phyloP scores from a whole-genome alignment of 768 basidiomycete species.

The Podaxis sp. region DNA sequence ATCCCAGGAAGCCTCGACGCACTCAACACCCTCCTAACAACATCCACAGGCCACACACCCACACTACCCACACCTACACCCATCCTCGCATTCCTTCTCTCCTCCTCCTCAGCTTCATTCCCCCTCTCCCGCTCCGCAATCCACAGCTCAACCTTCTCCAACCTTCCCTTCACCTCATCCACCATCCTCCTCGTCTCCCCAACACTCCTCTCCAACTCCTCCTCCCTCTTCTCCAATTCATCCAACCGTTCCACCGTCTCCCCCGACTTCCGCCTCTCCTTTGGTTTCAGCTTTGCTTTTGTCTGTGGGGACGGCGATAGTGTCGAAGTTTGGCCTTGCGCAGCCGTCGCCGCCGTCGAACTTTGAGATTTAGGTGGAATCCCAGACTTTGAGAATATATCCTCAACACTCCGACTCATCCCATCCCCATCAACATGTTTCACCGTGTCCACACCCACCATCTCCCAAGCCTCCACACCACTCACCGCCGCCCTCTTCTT shows the following conservation, averaged over 20 bases:
- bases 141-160: neutral
- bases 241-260: neutral
- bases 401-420: constrained; percentile 2
- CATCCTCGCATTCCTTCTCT: neutral
- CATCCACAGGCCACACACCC: neutral
- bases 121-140: neutral
- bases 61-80: too few relatives aligned
- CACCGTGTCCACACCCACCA: constrained; percentile 6
- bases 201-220: neutral
- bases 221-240: neutral
- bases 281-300: neutral
- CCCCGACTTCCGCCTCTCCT: neutral
- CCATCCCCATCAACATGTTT: neutral
- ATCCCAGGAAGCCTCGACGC: constrained; percentile 1
- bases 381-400: neutral
- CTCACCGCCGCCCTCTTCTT: constrained; percentile 7
- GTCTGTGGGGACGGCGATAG: neutral
- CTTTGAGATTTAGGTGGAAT: neutral
- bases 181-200: neutral
- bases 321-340: neutral
- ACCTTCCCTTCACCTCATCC: neutral
- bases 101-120: neutral
- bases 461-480: constrained; percentile 11
- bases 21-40: neutral
- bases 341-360: neutral